phyloP scores from a whole-genome alignment of 495 filamentous ascomycete genomes.

The Penicillium arizonense region DNA sequence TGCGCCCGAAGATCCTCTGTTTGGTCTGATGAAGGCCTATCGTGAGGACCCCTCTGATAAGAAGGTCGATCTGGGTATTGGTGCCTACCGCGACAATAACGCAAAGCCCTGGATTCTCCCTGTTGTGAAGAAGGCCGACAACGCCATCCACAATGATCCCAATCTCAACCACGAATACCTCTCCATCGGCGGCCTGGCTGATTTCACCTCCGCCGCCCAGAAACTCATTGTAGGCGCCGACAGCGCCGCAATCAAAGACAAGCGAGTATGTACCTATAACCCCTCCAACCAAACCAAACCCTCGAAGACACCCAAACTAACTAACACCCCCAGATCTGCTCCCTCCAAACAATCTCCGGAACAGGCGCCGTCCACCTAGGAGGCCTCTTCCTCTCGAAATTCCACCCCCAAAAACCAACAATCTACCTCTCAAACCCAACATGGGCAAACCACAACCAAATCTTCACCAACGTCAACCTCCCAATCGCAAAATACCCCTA shows the following conservation, averaged over 20 bases:
- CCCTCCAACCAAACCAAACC: neutral
- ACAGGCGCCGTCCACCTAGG: conserved; percentile 59
- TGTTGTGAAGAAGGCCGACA: conserved; percentile 95
- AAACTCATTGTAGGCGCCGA: conserved; percentile 81
- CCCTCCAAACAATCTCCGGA: conserved; percentile 59
- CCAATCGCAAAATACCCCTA: conserved; percentile 85
- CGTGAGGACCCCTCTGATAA: conserved; percentile 76
- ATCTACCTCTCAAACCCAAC: conserved; percentile 93
- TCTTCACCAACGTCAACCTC: conserved; percentile 89
- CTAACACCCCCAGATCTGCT: conserved; percentile 36
- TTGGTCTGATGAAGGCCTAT: conserved; percentile 88
- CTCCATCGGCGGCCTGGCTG: conserved; percentile 84
- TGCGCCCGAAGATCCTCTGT: conserved; percentile 93
- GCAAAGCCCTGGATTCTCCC: conserved; percentile 98
- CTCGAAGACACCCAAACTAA: neutral
- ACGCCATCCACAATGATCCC: conserved; percentile 81
- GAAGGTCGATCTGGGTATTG: conserved; percentile 96
- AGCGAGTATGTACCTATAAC: conserved; percentile 55
- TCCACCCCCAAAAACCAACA: conserved; percentile 56
- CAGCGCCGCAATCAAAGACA: conserved; percentile 79
- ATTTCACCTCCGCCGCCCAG: conserved; percentile 84
- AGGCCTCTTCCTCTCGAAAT: conserved; percentile 55
- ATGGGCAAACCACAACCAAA: conserved; percentile 98
- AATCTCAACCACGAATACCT: conserved; percentile 97
- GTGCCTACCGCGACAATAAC: conserved; percentile 92